Evolutionary conservation across 2,329 filamentous ascomycete genomes (phyloP), one percentile per base, ranked within the genome.

Genomic region (Epichloe scottii): DNA sequence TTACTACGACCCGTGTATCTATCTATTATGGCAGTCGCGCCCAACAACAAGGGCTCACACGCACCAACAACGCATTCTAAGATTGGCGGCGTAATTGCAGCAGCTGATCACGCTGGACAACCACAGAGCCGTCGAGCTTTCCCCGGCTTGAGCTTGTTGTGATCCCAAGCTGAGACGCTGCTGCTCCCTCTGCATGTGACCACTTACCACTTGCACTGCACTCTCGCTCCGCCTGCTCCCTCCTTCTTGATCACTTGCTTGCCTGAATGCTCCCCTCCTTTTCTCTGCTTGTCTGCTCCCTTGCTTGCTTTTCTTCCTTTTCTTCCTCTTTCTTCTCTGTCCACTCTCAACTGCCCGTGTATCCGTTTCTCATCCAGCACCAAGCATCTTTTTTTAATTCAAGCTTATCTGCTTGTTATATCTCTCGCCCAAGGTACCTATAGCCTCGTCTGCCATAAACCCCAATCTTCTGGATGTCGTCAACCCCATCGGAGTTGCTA

Each of bases 301-400:
- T 44, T 52, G 41, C 35, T 40, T 38, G n/a, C 42, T 53, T 41
- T 48, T 46, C 15, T 46, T 15, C 45, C 42, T 53, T 41, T 48
- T 46, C 15, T 46, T 15, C 45, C 38, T 19, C 41, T 39, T 49
- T 42, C 14, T 38, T 44, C 38, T 53, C 43, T 51, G 19, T 12
- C n/a, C 49, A 40, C 39, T 51, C 35, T 41, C 39, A 34, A 51
- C 49, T 47, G 35, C 43, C 21, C 49, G 52, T 51, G 35, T 48
- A 51, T 49, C 35, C 40, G n/a, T 49, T 49, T 34, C 45, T 46
- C 47, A 46, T 50, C 47, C 33, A 52, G 44, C 47, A 39, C 17
- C 47, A 30, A 46, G 50, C 50, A 52, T 52, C 21, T 21, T 51
- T 17, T 51, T 52, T 54, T 49, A 37, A 15, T 46, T n/a, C 47